Evolutionary conservation across 345 rosid genomes (phyloP).

Genomic region (Mallotus nudiflorus): DNA sequence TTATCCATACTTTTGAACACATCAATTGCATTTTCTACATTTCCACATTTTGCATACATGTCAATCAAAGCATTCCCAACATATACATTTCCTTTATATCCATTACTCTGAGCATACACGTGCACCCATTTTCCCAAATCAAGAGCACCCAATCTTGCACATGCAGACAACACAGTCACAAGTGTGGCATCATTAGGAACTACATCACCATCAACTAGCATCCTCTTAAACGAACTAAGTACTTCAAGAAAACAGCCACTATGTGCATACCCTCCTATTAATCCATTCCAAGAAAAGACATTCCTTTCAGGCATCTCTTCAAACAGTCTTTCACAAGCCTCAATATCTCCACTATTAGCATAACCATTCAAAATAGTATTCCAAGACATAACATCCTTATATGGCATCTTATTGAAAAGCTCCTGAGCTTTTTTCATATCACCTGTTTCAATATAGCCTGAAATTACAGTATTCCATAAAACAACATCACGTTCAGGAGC

Average conservation of each 20-base stretch:
- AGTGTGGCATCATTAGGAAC: constrained; percentile 73
- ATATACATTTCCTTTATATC: constrained; percentile 54
- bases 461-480: constrained; percentile 75
- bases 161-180: constrained; percentile 65
- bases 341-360: constrained; percentile 52
- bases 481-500: constrained; percentile 73
- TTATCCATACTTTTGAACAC: constrained; percentile 51
- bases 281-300: constrained; percentile 77
- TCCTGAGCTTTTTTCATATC: constrained; percentile 57
- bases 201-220: constrained; percentile 50
- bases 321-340: constrained; percentile 53
- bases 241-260: constrained; percentile 46
- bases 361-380: constrained; percentile 70
- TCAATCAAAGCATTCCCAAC: constrained; percentile 77
- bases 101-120: constrained; percentile 47
- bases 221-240: constrained; percentile 55
- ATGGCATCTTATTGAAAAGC: constrained; percentile 68
- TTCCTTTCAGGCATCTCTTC: constrained; percentile 70
- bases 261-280: constrained; percentile 61
- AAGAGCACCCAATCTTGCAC: constrained; percentile 84
- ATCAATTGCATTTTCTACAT: constrained; percentile 51
- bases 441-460: constrained; percentile 62
- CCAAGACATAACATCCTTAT: constrained; percentile 81
- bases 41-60: constrained; percentile 85
- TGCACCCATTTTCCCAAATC: constrained; percentile 75